These are phyloP conservation scores for Nitzschia palea DNA, from an alignment of 108 stramenopile genomes.

Conservation along the genomic window DNA sequence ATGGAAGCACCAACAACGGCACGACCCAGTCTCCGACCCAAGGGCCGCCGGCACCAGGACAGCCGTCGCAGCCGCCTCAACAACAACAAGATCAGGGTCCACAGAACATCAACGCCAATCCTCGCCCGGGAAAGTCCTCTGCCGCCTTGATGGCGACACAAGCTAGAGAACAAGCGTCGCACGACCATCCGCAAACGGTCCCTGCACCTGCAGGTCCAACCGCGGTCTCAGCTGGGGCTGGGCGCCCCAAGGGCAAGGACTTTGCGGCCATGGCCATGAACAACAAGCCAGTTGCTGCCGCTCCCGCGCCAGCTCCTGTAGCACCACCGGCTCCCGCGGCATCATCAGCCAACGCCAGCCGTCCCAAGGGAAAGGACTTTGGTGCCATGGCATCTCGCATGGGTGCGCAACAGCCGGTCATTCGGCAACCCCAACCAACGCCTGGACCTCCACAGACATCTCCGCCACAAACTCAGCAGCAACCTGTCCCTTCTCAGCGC, in stretches of 20 bases:
- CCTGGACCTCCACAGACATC: constrained; percentile 10
- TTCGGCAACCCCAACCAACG: constrained; percentile 8
- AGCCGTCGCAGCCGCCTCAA: constrained; percentile 16
- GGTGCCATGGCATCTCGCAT: constrained; percentile 58
- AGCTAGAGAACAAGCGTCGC: constrained; percentile 24
- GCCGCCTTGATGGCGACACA: constrained; percentile 23
- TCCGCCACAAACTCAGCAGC: background rate
- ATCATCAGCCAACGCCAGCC: constrained; percentile 3
- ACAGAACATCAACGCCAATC: constrained; percentile 8
- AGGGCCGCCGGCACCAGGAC: constrained; percentile 19
- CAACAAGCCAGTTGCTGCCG: constrained; percentile 9
- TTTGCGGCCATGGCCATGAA: constrained; percentile 66
- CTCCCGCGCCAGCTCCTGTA: constrained; percentile 15
- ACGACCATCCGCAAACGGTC: constrained; percentile 12
- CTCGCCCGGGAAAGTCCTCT: constrained; percentile 28
- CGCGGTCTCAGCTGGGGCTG: background rate
- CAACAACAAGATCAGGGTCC: constrained; percentile 16
- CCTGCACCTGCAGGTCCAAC: background rate
- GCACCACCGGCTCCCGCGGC: background rate
- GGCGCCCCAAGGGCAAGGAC: constrained; percentile 78
- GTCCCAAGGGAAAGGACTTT: constrained; percentile 85
- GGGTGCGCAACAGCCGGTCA: constrained; percentile 18
- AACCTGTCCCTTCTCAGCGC: background rate
- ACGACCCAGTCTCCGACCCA: background rate
- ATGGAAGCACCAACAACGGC: background rate